Conservation (phyloP, 306 rosid species). For the Ceratonia siliqua region DNA sequence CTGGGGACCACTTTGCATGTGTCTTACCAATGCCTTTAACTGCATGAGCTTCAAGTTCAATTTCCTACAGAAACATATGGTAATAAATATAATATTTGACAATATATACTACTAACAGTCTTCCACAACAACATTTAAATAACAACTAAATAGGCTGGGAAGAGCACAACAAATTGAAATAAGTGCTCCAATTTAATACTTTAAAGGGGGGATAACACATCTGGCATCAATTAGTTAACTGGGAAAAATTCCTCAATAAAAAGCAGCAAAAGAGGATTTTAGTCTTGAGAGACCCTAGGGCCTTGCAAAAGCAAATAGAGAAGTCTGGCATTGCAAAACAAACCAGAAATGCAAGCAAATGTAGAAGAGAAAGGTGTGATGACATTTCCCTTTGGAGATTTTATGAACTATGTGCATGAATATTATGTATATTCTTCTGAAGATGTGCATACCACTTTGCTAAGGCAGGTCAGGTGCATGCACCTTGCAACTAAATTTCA, state of each 20-base stretch:
- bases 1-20: conserved; percentile 99
- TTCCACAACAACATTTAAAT: neutral
- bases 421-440: neutral
- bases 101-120: neutral
- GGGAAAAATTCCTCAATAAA: neutral
- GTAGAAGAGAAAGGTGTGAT: neutral
- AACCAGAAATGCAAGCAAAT: neutral
- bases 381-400: neutral
- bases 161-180: neutral
- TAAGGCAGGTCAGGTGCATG: no score
- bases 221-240: neutral
- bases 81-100: neutral
- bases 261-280: neutral
- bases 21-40: conserved; percentile 93
- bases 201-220: neutral
- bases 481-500: neutral
- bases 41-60: conserved; percentile 95
- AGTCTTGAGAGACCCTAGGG: neutral
- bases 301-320: neutral
- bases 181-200: neutral
- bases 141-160: neutral
- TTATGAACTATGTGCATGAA: neutral
- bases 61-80: conserved; percentile 57
- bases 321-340: neutral
- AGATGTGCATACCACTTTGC: neutral